phyloP scores from a whole-genome alignment of 2,329 filamentous ascomycete genomes.

The Penicillium oxalicum region DNA sequence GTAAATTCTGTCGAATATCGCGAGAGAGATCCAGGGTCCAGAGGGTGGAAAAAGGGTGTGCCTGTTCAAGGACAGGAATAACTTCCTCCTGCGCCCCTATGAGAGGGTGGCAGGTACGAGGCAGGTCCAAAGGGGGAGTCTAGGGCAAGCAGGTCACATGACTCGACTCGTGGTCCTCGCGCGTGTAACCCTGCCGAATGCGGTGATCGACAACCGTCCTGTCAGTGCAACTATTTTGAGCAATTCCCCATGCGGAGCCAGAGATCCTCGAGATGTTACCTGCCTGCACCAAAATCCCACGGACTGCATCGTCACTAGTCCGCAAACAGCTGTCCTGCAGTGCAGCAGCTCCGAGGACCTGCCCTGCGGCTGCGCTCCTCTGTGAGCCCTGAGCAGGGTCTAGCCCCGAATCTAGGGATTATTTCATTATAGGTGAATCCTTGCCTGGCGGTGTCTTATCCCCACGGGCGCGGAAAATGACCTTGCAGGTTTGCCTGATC shows the following conservation, averaged over 20 bases:
- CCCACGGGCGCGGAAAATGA: background rate
- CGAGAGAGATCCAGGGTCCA: no score
- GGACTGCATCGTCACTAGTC: background rate
- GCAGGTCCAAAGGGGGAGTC: background rate
- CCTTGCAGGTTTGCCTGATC: background rate
- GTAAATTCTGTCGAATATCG: no score
- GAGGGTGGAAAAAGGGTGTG: no score
- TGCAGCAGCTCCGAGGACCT: conserved; percentile 2
- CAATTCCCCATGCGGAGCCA: background rate
- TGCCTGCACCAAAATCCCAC: background rate
- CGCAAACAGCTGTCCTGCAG: conserved; percentile 14
- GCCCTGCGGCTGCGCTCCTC: conserved; percentile 1
- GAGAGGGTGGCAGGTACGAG: background rate
- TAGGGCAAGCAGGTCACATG: conserved; percentile 16
- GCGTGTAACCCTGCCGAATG: conserved; percentile 21
- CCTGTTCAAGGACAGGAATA: no score
- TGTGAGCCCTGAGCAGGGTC: background rate
- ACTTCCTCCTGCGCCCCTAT: no score
- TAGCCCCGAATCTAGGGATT: conserved; percentile 1
- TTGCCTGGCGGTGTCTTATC: background rate
- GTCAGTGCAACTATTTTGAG: conserved; percentile 9
- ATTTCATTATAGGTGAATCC: background rate
- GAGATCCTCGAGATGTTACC: background rate
- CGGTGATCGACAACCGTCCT: conserved; percentile 5
- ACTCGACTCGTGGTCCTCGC: background rate